phyloP scores from a whole-genome alignment of 1,284 basidiomycete genomes.

The Ustilago trichophora region DNA sequence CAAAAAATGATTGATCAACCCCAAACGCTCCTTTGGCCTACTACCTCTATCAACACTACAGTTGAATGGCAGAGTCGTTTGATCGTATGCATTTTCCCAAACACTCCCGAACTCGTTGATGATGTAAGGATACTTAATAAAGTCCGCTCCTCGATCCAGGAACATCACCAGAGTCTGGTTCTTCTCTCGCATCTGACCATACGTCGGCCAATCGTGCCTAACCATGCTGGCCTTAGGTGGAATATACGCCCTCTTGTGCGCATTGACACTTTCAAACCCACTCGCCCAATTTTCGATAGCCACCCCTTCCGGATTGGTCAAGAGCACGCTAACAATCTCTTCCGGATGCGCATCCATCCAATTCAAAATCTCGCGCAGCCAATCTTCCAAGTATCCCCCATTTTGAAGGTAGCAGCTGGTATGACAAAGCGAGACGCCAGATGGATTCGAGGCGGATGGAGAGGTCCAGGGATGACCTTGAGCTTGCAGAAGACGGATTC shows the following conservation, averaged over 20 bases:
- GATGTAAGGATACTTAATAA: constrained; percentile 78
- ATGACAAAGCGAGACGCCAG: constrained; percentile 14
- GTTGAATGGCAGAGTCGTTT: constrained; percentile 78
- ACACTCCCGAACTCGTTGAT: constrained; percentile 91
- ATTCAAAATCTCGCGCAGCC: constrained; percentile 78
- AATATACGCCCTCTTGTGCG: constrained; percentile 77
- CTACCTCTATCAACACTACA: constrained; percentile 78
- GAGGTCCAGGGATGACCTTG: constrained; percentile 9
- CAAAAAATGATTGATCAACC: constrained; percentile 75
- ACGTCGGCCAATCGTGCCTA: constrained; percentile 80
- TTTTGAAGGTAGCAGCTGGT: constrained; percentile 45
- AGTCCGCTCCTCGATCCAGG: constrained; percentile 80
- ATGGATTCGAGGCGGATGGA: constrained; percentile 2
- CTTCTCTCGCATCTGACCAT: constrained; percentile 79
- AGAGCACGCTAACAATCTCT: constrained; percentile 71
- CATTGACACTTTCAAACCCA: constrained; percentile 76
- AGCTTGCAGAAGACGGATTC: constrained; percentile 14
- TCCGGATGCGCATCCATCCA: constrained; percentile 87
- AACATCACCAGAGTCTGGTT: constrained; percentile 82
- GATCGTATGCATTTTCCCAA: constrained; percentile 87
- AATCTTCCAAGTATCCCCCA: constrained; percentile 71
- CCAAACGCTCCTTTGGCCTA: constrained; percentile 63
- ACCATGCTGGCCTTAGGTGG: constrained; percentile 66
- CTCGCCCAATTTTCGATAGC: constrained; percentile 29
- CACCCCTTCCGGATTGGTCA: constrained; percentile 50